Evolutionary conservation across 768 basidiomycete genomes (phyloP), one percentile per base, ranked within the genome.

Genomic region (Rickenella mellea): DNA sequence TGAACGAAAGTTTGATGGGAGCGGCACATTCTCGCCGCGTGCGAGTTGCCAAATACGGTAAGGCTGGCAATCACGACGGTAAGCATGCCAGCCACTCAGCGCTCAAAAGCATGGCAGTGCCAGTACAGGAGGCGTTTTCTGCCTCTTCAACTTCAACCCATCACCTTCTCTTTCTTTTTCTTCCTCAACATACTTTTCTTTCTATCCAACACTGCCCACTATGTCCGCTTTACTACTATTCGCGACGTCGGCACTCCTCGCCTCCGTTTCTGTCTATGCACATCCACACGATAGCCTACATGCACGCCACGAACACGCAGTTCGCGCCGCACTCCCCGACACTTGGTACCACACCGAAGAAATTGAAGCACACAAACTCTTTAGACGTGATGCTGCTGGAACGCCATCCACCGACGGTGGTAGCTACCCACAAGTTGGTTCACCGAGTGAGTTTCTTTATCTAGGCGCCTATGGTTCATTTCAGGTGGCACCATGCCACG

Each of bases 331-430:
- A 27, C 52, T 60, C 11, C 61, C 64, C 11, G 52, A 45, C 45
- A 49, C 40, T 27, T 89, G 86, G 86, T 76, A 72, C 54, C 87
- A 86, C 40, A 54, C 61, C 32, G 54, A 66, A 12, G 70, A 69
- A 48, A 83, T 87, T 51, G 75, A 74, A 3, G 75, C 69, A 7
- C 68, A 82, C 54, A 41, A 51, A 33, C 66, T 90, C 38, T 89
- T 88, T 62, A 70, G 65, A 51, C 78, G 84, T 32, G 43, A 50
- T 40, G n/a, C n/a, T n/a, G n/a, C n/a, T n/a, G 70, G 44, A 15
- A 53, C 48, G 27, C 44, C 15, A 33, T 43, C 49, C 20, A 51
- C 58, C 9, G 78, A 82, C 46, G 78, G 73, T 24, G 53, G 54
- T 4, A 45, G 44, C 43, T 83, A 79, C 51, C 56, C 78, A 24